Evolutionary conservation across 805 yeast species (phyloP), one percentile per base, ranked within the genome.

Genomic region (Metschnikowia kunwiensis): DNA sequence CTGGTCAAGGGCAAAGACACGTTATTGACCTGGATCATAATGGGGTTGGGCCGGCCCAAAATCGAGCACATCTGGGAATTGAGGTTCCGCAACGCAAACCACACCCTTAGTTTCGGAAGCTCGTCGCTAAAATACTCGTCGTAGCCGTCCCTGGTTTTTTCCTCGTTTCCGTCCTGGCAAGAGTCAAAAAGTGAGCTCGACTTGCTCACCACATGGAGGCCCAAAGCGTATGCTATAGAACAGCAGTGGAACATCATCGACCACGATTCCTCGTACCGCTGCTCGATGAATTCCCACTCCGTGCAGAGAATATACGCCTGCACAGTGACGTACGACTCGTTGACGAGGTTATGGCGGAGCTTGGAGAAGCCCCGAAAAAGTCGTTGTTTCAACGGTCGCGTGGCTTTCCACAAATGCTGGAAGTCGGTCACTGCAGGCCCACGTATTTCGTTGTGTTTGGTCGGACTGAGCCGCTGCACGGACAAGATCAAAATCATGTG

Each of bases 11-110:
- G 53, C 30, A 60, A 44, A 5, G 63, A 55, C 3, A 49, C 43
- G 13, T 56, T 54, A 38, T 58, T 58, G 9, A 65, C 64, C 43
- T 63, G 70, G 21, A 66, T 53, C 43, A 47, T 34, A 7, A 75
- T 74, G 1, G 80, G 80, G 43, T 73, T 74, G 3, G 79, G 79
- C 43, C 79, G 58, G 7, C 79, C 78, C 17, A 74, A 55, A 11
- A 73, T 68, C 0, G 77, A 70, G 47, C 78, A 73, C 13, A 72
- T 47, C 23, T 72, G 73, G 2, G 75, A 72, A n/a, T 70, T 58
- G 17, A 71, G 55, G 40, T 69, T 64, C 43, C 71, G 68, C 36
- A 74, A 60, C 2, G 74, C 74, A 38, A 72, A 70, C 77, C 78
- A 75, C 5, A 72, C 60, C 28, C 74, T 64, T 12, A 71, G 62